Evolutionary conservation across 2,329 filamentous ascomycete species (phyloP).

Genomic region (Ophiostoma pallidulum): DNA sequence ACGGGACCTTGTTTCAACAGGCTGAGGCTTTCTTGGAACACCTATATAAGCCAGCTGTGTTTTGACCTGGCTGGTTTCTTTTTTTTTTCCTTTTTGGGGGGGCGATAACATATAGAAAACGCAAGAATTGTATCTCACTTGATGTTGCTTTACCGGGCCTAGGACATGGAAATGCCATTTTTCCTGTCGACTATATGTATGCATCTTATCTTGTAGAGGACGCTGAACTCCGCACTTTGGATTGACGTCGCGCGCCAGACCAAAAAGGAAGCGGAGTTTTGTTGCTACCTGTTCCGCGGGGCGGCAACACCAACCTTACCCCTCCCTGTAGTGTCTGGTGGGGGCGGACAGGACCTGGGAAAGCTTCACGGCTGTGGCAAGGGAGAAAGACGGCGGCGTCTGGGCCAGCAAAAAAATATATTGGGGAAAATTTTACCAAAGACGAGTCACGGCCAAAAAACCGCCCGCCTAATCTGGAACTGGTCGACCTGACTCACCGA

Average conservation of each 20-base stretch:
- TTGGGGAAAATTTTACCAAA: too few relatives aligned
- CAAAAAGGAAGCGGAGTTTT: constrained; percentile 3
- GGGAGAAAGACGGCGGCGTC: neutral
- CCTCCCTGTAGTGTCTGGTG: too few relatives aligned
- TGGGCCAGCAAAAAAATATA: too few relatives aligned
- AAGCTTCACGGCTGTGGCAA: neutral
- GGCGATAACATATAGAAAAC: constrained; percentile 7
- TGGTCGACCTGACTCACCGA: neutral
- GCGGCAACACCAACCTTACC: neutral
- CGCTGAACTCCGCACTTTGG: too few relatives aligned
- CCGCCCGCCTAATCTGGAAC: neutral
- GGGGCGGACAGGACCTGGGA: too few relatives aligned
- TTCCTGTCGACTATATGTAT: too few relatives aligned
- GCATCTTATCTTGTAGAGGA: too few relatives aligned
- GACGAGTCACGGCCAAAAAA: neutral
- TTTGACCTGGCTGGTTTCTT: constrained; percentile 2
- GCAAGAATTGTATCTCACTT: too few relatives aligned
- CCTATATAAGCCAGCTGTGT: neutral
- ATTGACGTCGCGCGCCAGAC: too few relatives aligned
- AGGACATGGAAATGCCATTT: neutral
- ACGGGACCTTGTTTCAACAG: constrained; percentile 1
- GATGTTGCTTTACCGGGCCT: too few relatives aligned
- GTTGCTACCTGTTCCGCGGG: constrained; percentile 4
- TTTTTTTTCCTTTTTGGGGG: too few relatives aligned
- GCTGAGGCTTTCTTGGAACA: constrained; percentile 1